Conservation (phyloP, 108 stramenopile species). For the Cyclostephanos tholiformis region DNA sequence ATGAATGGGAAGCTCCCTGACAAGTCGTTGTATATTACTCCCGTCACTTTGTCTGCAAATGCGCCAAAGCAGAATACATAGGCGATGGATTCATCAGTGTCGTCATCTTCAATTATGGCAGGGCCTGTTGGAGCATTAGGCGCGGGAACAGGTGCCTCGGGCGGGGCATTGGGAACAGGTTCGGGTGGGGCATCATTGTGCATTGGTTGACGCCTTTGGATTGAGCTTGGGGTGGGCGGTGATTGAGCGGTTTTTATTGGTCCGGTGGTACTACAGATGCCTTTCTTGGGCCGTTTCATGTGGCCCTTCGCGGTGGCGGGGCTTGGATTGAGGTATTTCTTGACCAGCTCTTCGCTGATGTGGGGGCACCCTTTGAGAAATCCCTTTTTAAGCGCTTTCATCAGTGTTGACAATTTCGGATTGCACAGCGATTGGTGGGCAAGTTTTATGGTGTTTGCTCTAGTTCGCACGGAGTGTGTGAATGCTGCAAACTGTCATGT, state of each 20-base stretch:
- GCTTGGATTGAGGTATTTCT: no score
- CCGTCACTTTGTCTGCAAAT: background rate
- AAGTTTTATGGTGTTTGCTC: slow-evolving; percentile 15
- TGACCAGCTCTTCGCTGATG: no score
- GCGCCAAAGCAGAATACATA: background rate
- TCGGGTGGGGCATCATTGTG: no score
- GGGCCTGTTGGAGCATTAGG: background rate
- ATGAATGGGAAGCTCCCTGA: slow-evolving; percentile 35
- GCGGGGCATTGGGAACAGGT: no score
- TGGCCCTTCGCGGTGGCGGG: background rate
- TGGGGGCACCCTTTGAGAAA: no score
- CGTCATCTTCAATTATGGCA: background rate
- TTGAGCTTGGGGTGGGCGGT: no score
- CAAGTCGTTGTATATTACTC: background rate
- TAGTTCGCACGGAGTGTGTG: slow-evolving; percentile 1
- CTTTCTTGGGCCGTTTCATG: background rate
- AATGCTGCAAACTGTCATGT: background rate
- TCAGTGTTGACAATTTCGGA: no score
- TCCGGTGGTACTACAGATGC: background rate
- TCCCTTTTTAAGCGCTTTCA: no score
- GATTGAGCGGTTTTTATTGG: background rate
- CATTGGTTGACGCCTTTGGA: no score
- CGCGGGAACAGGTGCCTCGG: no score
- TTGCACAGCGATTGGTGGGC: no score
- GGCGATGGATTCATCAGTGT: background rate